Evolutionary conservation across 1,284 basidiomycete species (phyloP).

Genomic region (Wallemia hederae): DNA sequence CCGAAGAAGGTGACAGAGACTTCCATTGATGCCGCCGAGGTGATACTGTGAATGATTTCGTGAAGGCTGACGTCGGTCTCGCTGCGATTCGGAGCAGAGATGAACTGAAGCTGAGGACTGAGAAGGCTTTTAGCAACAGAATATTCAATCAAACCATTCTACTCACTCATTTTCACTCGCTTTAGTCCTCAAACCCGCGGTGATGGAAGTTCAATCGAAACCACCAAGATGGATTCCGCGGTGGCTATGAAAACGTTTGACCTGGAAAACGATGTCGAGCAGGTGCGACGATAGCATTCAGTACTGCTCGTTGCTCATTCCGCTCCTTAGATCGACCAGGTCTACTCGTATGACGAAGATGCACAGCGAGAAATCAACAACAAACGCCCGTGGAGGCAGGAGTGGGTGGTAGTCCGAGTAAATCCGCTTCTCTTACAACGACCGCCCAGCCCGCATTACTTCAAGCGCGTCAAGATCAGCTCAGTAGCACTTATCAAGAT

Average conservation of each 20-base stretch:
- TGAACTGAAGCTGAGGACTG: too few species aligned
- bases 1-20: not conserved
- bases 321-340: slow-evolving; percentile 27
- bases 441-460: slow-evolving; percentile 45
- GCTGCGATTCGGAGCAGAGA: too few species aligned
- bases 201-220: not conserved
- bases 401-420: slow-evolving; percentile 26
- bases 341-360: slow-evolving; percentile 47
- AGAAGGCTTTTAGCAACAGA: not conserved
- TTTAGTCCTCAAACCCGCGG: not conserved
- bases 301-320: slow-evolving; percentile 20
- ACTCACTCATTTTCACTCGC: not conserved
- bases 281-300: slow-evolving; percentile 8
- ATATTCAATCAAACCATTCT: too few species aligned
- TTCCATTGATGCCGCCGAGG: not conserved
- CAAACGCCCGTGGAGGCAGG: slow-evolving; percentile 55
- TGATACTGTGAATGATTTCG: not conserved
- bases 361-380: slow-evolving; percentile 39
- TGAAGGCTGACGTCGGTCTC: not conserved
- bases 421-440: not conserved
- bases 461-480: slow-evolving; percentile 79
- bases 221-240: not conserved
- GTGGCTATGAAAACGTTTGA: slow-evolving; percentile 36
- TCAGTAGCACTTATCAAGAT: slow-evolving; percentile 93
- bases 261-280: slow-evolving; percentile 40